These are phyloP conservation scores for Apiotrichum montevideense DNA, from an alignment of 1,284 basidiomycete genomes.

Conservation along the genomic window DNA sequence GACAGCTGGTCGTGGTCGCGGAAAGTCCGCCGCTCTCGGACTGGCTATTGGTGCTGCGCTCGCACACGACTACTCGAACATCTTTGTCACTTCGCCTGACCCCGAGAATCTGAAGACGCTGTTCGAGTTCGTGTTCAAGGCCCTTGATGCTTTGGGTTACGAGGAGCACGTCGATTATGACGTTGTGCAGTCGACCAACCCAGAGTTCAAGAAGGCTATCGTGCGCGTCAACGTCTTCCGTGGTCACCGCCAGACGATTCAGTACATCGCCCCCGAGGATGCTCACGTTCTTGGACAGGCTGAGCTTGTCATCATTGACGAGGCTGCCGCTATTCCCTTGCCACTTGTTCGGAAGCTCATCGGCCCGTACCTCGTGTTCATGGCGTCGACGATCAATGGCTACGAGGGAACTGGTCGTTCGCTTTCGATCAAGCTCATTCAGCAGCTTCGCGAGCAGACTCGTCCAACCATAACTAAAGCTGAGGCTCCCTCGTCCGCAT, in stretches of 20 bases:
- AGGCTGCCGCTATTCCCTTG: constrained; percentile 95
- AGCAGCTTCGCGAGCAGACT: constrained; percentile 87
- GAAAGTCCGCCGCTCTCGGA: constrained; percentile 94
- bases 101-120: constrained; percentile 96
- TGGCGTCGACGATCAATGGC: constrained; percentile 97
- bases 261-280: constrained; percentile 97
- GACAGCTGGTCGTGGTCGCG: constrained; percentile 89
- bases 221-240: constrained; percentile 94
- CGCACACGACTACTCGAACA: constrained; percentile 92
- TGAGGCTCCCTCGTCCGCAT: constrained; percentile 29
- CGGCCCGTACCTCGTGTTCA: constrained; percentile 96
- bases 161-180: constrained; percentile 98
- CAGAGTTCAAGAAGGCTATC: constrained; percentile 91
- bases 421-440: constrained; percentile 93
- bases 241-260: constrained; percentile 87
- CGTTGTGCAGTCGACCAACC: constrained; percentile 86
- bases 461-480: constrained; percentile 54
- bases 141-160: constrained; percentile 88
- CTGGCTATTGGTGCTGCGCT: constrained; percentile 89
- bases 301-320: constrained; percentile 95
- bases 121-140: constrained; percentile 99
- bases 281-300: constrained; percentile 96
- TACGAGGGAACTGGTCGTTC: constrained; percentile 99
- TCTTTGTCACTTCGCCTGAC: constrained; percentile 95
- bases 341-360: constrained; percentile 91